Conservation (phyloP, 805 yeast genomes). For the Isabelozyma heimii region DNA sequence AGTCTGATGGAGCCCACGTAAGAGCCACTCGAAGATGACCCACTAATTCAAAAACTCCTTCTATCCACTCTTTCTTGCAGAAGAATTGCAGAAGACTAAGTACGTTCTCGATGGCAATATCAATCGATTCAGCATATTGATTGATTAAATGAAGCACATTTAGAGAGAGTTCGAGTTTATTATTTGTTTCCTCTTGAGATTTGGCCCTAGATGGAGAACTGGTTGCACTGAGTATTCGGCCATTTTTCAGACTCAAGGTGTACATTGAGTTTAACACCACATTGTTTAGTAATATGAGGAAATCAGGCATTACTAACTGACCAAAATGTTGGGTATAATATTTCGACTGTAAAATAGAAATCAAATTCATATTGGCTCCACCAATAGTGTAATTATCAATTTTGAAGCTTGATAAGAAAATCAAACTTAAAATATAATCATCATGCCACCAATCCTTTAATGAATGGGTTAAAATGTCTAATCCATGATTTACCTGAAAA, state of each 20-base stretch:
- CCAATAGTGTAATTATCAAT: conserved; percentile 14
- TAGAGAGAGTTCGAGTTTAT: conserved; percentile 20
- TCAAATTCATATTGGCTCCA: conserved; percentile 1
- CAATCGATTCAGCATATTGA: conserved; percentile 27
- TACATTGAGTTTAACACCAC: conserved; percentile 31
- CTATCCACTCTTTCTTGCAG: conserved; percentile 31
- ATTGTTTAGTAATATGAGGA: conserved; percentile 34
- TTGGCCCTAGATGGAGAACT: conserved; percentile 22
- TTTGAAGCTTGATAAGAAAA: conserved; percentile 49
- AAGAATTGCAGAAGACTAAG: conserved; percentile 21
- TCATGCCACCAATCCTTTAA: conserved; percentile 49
- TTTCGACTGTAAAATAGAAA: neutral
- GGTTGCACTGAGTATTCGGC: conserved; percentile 32
- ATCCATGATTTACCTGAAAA: conserved; percentile 47
- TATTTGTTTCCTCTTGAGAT: conserved; percentile 5
- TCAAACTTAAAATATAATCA: conserved; percentile 38
- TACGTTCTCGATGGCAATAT: conserved; percentile 23
- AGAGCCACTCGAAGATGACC: conserved; percentile 29
- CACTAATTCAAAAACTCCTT: conserved; percentile 36
- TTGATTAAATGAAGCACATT: conserved; percentile 36
- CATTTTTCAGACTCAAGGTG: conserved; percentile 24
- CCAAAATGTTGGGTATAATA: conserved; percentile 5
- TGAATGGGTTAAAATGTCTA: conserved; percentile 44
- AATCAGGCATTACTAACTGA: conserved; percentile 43
- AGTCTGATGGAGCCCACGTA: conserved; percentile 19